These are phyloP conservation scores for Saksenaea oblongispora DNA, from an alignment of 371 early-diverging fungal genomes.

Conservation along the genomic window DNA sequence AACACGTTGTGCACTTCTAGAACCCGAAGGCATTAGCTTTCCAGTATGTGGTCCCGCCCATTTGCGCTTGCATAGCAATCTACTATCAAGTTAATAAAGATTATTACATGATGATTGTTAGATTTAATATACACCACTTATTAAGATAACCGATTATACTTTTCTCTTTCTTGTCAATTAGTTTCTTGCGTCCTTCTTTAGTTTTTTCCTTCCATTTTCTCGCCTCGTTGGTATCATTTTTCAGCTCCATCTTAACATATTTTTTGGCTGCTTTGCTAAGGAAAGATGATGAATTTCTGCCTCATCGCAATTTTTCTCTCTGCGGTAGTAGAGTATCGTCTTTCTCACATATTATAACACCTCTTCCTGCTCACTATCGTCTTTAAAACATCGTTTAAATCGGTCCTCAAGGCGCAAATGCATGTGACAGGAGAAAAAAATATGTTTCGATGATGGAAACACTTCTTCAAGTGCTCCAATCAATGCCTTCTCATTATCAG, in stretches of 20 bases:
- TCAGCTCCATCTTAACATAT: background rate
- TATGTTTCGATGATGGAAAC: background rate
- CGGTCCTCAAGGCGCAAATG: background rate
- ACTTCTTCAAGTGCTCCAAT: background rate
- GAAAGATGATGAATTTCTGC: background rate
- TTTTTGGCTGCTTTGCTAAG: background rate
- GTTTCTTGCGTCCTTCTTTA: no score
- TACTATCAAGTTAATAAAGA: background rate
- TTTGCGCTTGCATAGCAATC: background rate
- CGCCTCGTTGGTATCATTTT: background rate
- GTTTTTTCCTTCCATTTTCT: background rate
- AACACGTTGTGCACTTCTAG: background rate
- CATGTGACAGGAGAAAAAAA: conserved; percentile 1
- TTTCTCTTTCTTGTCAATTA: no score
- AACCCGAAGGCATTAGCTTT: background rate
- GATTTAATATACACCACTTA: background rate
- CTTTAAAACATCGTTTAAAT: background rate
- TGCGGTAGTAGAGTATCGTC: no score
- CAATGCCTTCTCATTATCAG: background rate
- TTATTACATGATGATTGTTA: background rate
- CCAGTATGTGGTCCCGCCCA: conserved; percentile 8
- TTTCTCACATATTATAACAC: background rate
- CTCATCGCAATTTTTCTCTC: no score
- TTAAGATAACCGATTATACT: background rate
- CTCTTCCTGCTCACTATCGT: background rate